Conservation (phyloP, 495 filamentous ascomycete species). For the Talaromyces borbonicus region DNA sequence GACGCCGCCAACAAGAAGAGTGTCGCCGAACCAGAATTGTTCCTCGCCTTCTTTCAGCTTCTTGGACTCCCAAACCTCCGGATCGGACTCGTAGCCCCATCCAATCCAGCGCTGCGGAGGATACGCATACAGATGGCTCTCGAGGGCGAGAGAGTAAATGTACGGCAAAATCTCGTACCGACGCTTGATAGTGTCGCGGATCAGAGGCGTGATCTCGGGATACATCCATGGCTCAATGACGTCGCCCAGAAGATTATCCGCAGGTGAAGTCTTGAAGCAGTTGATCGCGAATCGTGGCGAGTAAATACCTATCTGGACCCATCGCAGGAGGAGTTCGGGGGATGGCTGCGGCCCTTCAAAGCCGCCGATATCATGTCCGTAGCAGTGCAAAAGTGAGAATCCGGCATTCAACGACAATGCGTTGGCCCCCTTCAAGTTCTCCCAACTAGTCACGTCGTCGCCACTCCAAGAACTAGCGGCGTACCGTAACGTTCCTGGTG, state of each 20-base stretch:
- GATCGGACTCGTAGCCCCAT: slow-evolving; percentile 56
- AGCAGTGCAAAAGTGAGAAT: slow-evolving; percentile 54
- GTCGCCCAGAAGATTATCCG: slow-evolving; percentile 51
- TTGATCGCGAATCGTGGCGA: slow-evolving; percentile 64
- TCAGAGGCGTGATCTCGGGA: slow-evolving; percentile 46
- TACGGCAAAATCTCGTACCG: slow-evolving; percentile 62
- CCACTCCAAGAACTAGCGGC: slow-evolving; percentile 58
- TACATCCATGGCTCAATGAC: slow-evolving; percentile 71
- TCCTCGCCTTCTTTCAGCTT: slow-evolving; percentile 46
- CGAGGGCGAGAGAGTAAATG: slow-evolving; percentile 51
- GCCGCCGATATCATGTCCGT: slow-evolving; percentile 62
- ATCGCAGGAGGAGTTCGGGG: slow-evolving; percentile 58
- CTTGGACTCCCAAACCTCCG: slow-evolving; percentile 49
- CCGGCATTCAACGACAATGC: slow-evolving; percentile 56
- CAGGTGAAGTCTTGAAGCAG: slow-evolving; percentile 58
- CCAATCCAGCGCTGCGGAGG: slow-evolving; percentile 60
- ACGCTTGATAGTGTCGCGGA: slow-evolving; percentile 54
- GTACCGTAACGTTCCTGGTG: slow-evolving; percentile 57
- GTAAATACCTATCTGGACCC: slow-evolving; percentile 60
- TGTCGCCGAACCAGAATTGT: slow-evolving; percentile 63
- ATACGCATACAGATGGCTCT: slow-evolving; percentile 45
- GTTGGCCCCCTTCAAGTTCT: slow-evolving; percentile 57
- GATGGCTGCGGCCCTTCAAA: slow-evolving; percentile 59
- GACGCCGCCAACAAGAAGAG: slow-evolving; percentile 54
- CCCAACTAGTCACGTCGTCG: slow-evolving; percentile 57